Evolutionary conservation across 495 filamentous ascomycete species (phyloP), one percentile per base, ranked within the genome.

Genomic region (Rusavskia elegans): DNA sequence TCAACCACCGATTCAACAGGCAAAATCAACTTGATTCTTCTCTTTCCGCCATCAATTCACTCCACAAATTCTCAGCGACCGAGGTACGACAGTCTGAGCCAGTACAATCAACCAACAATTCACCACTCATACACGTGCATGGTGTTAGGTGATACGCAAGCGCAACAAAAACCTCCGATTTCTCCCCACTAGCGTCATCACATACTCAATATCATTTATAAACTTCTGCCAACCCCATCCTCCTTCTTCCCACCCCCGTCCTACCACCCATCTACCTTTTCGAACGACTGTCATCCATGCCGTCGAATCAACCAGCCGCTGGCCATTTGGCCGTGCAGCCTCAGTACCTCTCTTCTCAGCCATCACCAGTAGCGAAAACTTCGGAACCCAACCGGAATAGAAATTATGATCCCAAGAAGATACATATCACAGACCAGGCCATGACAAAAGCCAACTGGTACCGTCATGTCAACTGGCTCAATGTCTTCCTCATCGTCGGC

Each of bases 401-500:
- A 25, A 44, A 37, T 3, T 62, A 63, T 19, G 69, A 76, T 53
- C 66, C 70, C 50, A 76, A 73, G 65, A 76, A 76, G 63, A 68
- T 75, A 52, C 74, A 78, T 58, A 76, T 78, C 51, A 71, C 74
- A 49, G 74, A 78, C 49, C 75, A 72, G 21, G 80, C 83, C 45
- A 82, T 97, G 53, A 95, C 86, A 49, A 75, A 74, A 65, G 61
- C 73, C 56, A 99, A 99, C 72, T 96, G 89, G 89, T 83, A 90
- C 72, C 87, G 93, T 66, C 93, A 97, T 62, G 79, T 97, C 76
- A 89, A 97, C 75, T 96, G 92, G 88, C 70, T 93, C 27, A 90
- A 95, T 64, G 83, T 89, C 42, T 75, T 73, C 59, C 73, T 97
- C 67, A 95, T 99, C 67, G 70, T 96, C 62, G 75, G 83, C 55